phyloP scores from a whole-genome alignment of 2,329 filamentous ascomycete genomes.

The Sclerotiophoma versabilis region DNA sequence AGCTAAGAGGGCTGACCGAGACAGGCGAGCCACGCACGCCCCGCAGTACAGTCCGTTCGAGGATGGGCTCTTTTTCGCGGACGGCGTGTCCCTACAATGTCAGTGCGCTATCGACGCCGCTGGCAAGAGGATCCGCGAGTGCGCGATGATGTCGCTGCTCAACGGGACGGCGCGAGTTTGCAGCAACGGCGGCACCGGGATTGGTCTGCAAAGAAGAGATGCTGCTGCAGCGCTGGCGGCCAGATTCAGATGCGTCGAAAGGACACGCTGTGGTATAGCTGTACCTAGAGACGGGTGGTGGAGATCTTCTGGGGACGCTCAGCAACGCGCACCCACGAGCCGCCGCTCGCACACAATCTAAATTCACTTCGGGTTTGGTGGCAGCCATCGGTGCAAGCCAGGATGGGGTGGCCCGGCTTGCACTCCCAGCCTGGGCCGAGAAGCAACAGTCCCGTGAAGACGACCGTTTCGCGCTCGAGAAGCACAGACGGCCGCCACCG shows the following conservation, averaged over 20 bases:
- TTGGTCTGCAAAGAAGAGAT: conserved; percentile 23
- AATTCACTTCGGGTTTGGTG: conserved; percentile 45
- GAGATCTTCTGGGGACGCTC: conserved; percentile 45
- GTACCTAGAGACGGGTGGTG: conserved; percentile 44
- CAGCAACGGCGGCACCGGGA: conserved; percentile 33
- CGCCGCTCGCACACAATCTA: conserved; percentile 48
- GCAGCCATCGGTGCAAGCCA: conserved; percentile 33
- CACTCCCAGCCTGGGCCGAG: conserved; percentile 39
- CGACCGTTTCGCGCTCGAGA: conserved; percentile 32
- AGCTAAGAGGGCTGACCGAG: conserved; percentile 51
- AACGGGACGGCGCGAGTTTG: conserved; percentile 47
- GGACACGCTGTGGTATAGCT: conserved; percentile 27
- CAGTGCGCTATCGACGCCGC: conserved; percentile 38
- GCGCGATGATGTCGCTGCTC: conserved; percentile 35
- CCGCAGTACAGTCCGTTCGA: conserved; percentile 40
- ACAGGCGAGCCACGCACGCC: conserved; percentile 48
- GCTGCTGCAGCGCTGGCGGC: conserved; percentile 25
- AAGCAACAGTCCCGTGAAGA: conserved; percentile 25
- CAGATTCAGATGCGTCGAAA: conserved; percentile 26
- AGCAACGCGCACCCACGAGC: conserved; percentile 35
- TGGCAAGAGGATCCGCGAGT: conserved; percentile 27
- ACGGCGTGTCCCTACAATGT: conserved; percentile 36
- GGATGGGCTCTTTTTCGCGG: conserved; percentile 32
- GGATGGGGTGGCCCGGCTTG: conserved; percentile 36
- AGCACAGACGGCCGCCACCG: conserved; percentile 36